phyloP scores from a whole-genome alignment of 768 basidiomycete genomes.

The Lepiota brunneoincarnata region DNA sequence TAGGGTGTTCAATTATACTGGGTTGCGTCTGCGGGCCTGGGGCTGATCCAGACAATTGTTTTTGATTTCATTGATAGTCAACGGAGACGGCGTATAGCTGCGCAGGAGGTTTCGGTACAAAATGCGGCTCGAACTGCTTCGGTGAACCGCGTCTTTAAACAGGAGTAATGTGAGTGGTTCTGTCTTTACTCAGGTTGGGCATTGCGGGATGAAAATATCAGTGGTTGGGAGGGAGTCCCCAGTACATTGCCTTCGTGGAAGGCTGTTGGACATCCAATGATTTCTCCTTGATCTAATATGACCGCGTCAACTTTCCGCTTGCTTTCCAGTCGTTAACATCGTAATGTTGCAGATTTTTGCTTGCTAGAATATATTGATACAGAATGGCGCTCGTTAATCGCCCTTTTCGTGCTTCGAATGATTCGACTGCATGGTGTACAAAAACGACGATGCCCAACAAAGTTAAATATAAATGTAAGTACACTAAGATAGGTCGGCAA shows the following conservation, averaged over 20 bases:
- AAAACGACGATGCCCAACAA: not conserved
- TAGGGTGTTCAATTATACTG: conserved; percentile 75
- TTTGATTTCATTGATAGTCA: conserved; percentile 63
- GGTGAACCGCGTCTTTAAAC: conserved; percentile 1
- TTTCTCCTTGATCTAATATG: conserved; percentile 92
- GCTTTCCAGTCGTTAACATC: not conserved
- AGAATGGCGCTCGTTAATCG: not conserved
- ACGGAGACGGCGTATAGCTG: conserved; percentile 24
- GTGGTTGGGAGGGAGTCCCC: conserved; percentile 72
- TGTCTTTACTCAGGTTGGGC: not conserved
- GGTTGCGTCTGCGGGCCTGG: conserved; percentile 74
- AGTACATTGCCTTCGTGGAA: conserved; percentile 20
- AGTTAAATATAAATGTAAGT: not conserved
- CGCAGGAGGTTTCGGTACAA: conserved; percentile 7
- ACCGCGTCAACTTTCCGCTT: conserved; percentile 29
- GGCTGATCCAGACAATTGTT: conserved; percentile 71
- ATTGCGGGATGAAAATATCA: conserved; percentile 63
- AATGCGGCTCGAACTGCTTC: conserved; percentile 5
- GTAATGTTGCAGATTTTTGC: not conserved
- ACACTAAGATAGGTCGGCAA: conserved; percentile 10
- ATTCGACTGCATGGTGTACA: conserved; percentile 15
- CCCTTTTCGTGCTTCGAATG: not conserved
- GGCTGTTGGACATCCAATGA: conserved; percentile 53
- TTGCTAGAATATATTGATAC: conserved; percentile 1
- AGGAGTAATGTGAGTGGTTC: conserved; percentile 23